Base-by-base conservation (phyloP, 768 basidiomycete genomes). In the Omphalotus guepiniiformis region DNA sequence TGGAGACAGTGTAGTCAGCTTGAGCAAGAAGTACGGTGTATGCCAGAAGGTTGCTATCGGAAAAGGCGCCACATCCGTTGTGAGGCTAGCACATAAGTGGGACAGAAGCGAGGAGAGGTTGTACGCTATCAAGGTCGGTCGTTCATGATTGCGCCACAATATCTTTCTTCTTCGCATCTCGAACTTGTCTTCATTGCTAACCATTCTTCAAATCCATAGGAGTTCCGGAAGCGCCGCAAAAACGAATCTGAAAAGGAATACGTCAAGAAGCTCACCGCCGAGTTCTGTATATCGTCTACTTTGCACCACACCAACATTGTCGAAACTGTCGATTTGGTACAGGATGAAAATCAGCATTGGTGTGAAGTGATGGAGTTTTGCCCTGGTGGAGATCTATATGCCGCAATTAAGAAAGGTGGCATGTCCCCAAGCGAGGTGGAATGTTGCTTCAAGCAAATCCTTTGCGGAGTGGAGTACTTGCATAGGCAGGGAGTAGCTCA, bases 291-390 rank as follows among this genome's bases (percentile, higher is more conserved):
- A 53, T 94, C 92, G 36, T 96, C 94, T 29, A 96, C 94, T 1
- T 68, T 98, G 23, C 91, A 92, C 62, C 93, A 95, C 62, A 72
- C 82, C 59, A 98, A 98, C 64, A 80, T 98, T 58, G 94, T 98
- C 61, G 94, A 98, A 72, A 99, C 95, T 5, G 95, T 99, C 49
- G 95, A 99, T 65, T 83, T 99, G 50, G 88, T 99, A n/a, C 96
- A 99, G 59, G 96, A 99, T 66, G 95, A 99, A 68, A 80, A 72
- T 53, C 85, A 91, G 53, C 85, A 93, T 60, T 99, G 95, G 95
- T 99, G 95, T 62, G 96, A 98, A 65, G 95, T 99, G 38, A 98
- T 99, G 95, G 96, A 98, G 66, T 99, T 93, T 63, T 99, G 95
- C 61, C 93, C 93, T 3, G 96, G 96, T 36, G 95, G 95, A 2